Evolutionary conservation across 2,329 filamentous ascomycete species (phyloP).

Genomic region (Ascochyta clinopodiicola): DNA sequence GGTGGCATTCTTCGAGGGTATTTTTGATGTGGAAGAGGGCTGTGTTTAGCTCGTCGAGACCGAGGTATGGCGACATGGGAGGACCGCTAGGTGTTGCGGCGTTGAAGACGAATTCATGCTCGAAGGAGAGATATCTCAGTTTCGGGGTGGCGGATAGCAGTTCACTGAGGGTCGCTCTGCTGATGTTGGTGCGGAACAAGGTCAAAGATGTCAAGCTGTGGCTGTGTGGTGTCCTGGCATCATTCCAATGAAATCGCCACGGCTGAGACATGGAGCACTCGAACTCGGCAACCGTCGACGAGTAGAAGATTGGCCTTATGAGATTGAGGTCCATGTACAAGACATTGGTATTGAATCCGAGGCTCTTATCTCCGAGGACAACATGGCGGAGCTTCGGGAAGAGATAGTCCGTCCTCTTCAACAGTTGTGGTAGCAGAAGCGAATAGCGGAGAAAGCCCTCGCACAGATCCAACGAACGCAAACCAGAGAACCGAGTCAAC

Average conservation of each 20-base stretch:
- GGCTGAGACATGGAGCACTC: conserved; percentile 34
- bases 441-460: conserved; percentile 36
- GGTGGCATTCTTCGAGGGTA: conserved; percentile 26
- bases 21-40: conserved; percentile 25
- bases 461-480: conserved; percentile 28
- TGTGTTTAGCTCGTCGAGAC: conserved; percentile 30
- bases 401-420: conserved; percentile 28
- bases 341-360: conserved; percentile 18
- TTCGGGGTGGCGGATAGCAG: conserved; percentile 29
- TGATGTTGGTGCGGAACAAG: conserved; percentile 34
- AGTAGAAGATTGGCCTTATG: conserved; percentile 34
- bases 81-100: conserved; percentile 10
- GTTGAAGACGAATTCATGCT: conserved; percentile 32
- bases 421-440: conserved; percentile 33
- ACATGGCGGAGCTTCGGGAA: conserved; percentile 29
- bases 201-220: conserved; percentile 25
- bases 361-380: conserved; percentile 25
- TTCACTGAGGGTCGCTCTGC: conserved; percentile 24
- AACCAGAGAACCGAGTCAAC: conserved; percentile 26
- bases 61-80: conserved; percentile 23
- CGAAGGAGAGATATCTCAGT: conserved; percentile 26
- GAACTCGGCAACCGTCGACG: conserved; percentile 24
- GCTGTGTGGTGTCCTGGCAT: conserved; percentile 20
- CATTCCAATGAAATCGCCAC: conserved; percentile 30
- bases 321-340: conserved; percentile 35